Evolutionary conservation across 179 eudicot species (phyloP), one percentile per base, ranked within the genome.

Genomic region (Spinacia oleracea): DNA sequence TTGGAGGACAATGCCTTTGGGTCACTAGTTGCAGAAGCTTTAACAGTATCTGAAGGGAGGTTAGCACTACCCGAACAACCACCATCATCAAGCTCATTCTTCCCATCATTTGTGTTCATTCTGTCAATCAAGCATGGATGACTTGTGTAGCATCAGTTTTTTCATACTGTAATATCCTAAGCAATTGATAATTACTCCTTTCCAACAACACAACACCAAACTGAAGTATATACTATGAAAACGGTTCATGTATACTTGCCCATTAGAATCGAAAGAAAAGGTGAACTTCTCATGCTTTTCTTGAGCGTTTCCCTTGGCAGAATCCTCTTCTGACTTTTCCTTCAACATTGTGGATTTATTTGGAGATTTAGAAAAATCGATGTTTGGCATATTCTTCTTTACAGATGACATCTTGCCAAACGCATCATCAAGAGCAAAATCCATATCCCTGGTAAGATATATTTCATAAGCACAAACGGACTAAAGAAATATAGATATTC

Each of bases 381-480:
- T 81, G 81, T 90, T 93, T 55, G 93, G 74, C 85, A 93, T 85
- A 80, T 93, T 95, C 42, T 90, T 65, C 73, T 89, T 90, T 85
- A 95, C 88, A 62, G 98, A 89, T 76, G 97, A 81, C 62, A 94
- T 82, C 85, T 91, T 94, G 64, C 84, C 97, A 82, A 93, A 86
- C 60, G 88, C 93, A 79, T 83, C 90, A 80, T 90, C 92, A 64
- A 95, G 90, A 77, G 88, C 77, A 75, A 95, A 95, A 86, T 93
- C 93, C 88, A 88, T 82, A 84, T 93, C 97, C 91, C 97, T 94
- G 86, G 63, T 12, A 71, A 67, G 76, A 74, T 63, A 29, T 51
- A 45, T 63, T 23, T 43, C 67, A 73, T 70, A 48, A 79, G 72
- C 42, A 42, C 48, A 73, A 15, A 34, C 21, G 23, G 46, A 46